Evolutionary conservation across 75 land plant species (phyloP), one percentile per base, ranked within the genome.

Genomic region (Pseudotsuga menziesii): DNA sequence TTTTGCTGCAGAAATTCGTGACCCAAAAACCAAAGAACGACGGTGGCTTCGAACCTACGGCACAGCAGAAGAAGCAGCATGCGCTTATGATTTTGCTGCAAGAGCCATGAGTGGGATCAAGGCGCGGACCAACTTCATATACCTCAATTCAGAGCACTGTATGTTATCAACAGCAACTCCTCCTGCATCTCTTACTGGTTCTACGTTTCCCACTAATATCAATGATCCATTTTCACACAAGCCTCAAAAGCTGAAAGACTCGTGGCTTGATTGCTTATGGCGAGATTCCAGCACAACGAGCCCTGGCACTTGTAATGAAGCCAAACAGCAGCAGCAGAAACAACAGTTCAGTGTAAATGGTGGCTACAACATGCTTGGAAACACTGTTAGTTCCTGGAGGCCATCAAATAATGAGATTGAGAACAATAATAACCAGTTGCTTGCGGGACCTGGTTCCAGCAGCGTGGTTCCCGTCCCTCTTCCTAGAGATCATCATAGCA

Each of bases 31-130:
- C 23, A 90, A 90, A 35, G 87, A 85, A 56, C 77, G 92, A 57
- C 77, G 83, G 13, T 90, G 92, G 92, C 88, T 90, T 23, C 89
- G 92, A n/a, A 90, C 92, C n/a, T 90, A 87, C 72, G 92, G 85
- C 78, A 89, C 91, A 14, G 91, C 88, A 8, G 89, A 86, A 74
- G 85, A 84, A 14, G 91, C 91, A 3, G 89, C 91, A 1, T 85
- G 78, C 57, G 91, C 91, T 32, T 89, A 89, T 58, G 89, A 89
- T 80, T 76, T 75, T 44, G 91, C 91, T 23, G 91, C 91, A 12
- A 62, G 91, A 58, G 75, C 87, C 70, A 87, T 90, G 89, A 82
- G 89, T 23, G 92, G 92, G 19, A 25, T 78, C 36, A 90, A 88
- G 59, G 92, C 92, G 0, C 61, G 89, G 4, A 90, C 92, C 57